Conservation (phyloP, 495 filamentous ascomycete genomes). For the Sporormia fimetaria region DNA sequence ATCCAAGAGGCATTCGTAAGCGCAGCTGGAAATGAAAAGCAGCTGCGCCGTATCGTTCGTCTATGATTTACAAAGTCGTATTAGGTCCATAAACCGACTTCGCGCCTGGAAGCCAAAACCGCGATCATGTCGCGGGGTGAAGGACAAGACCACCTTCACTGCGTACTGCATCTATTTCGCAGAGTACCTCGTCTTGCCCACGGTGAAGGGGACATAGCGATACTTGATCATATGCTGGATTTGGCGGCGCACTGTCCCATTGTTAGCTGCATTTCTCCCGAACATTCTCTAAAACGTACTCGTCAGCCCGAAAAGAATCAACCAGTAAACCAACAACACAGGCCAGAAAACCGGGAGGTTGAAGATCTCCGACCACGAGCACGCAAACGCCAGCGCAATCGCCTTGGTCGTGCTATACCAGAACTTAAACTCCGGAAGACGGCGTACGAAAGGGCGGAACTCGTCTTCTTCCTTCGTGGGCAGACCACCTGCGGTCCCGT, state of each 20-base stretch:
- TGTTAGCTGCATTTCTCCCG: constrained; percentile 1
- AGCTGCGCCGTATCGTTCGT: no score
- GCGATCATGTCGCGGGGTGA: no score
- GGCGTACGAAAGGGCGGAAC: constrained; percentile 91
- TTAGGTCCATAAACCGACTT: no score
- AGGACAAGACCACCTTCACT: no score
- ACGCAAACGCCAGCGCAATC: constrained; percentile 69
- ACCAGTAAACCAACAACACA: constrained; percentile 94
- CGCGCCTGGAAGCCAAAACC: no score
- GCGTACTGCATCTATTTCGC: no score
- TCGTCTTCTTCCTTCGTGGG: constrained; percentile 94
- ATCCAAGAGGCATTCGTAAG: no score
- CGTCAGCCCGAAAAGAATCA: constrained; percentile 87
- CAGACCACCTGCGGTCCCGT: constrained; percentile 61
- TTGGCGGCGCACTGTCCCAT: constrained; percentile 79
- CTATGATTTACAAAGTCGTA: no score
- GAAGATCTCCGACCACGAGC: constrained; percentile 86
- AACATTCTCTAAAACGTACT: constrained; percentile 47
- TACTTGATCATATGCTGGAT: constrained; percentile 99
- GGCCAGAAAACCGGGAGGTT: constrained; percentile 99
- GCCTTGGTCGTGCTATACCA: constrained; percentile 92
- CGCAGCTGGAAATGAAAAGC: no score
- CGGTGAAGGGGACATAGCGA: constrained; percentile 90
- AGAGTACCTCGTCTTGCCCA: constrained; percentile 75
- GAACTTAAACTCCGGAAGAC: constrained; percentile 98